These are phyloP conservation scores for Annulohypoxylon bovei DNA, from an alignment of 495 filamentous ascomycete genomes.

Conservation along the genomic window DNA sequence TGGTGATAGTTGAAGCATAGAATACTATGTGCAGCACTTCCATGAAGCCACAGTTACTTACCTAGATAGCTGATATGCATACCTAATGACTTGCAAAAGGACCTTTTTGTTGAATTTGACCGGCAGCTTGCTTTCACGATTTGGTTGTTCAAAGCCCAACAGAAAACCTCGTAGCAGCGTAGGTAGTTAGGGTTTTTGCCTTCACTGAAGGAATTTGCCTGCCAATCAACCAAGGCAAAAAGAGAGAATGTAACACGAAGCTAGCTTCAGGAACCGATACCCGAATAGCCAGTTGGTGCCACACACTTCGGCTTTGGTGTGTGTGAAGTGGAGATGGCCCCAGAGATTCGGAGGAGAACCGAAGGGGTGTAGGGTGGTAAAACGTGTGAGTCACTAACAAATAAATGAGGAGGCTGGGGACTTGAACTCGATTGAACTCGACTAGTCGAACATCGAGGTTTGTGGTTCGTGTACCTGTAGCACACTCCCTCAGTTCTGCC, in stretches of 20 bases:
- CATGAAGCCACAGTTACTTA: slow-evolving; percentile 3
- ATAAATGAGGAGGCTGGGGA: slow-evolving; percentile 44
- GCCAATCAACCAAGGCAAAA: slow-evolving; percentile 20
- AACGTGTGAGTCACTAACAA: slow-evolving; percentile 43
- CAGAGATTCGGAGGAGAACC: slow-evolving; percentile 9
- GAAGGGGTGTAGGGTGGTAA: slow-evolving; percentile 32
- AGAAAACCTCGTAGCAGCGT: too few species aligned
- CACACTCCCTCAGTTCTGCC: background rate
- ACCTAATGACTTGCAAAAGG: slow-evolving; percentile 2
- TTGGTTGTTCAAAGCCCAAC: slow-evolving; percentile 7
- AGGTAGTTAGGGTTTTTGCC: background rate
- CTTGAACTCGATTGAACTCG: slow-evolving; percentile 18
- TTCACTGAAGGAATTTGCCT: slow-evolving; percentile 20
- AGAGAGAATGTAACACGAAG: slow-evolving; percentile 6
- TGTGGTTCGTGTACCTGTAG: background rate
- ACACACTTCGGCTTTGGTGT: too few species aligned
- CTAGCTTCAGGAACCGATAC: slow-evolving; percentile 38
- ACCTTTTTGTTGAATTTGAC: slow-evolving; percentile 15
- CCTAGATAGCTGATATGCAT: slow-evolving; percentile 4
- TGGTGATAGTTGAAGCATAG: background rate
- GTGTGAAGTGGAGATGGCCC: slow-evolving; percentile 20
- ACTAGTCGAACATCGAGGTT: background rate
- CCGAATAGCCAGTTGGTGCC: slow-evolving; percentile 6
- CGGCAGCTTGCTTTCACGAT: slow-evolving; percentile 21
- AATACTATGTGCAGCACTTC: background rate